phyloP scores from a whole-genome alignment of 1,139 yeast species.

The Scheffersomyces lignicola region DNA sequence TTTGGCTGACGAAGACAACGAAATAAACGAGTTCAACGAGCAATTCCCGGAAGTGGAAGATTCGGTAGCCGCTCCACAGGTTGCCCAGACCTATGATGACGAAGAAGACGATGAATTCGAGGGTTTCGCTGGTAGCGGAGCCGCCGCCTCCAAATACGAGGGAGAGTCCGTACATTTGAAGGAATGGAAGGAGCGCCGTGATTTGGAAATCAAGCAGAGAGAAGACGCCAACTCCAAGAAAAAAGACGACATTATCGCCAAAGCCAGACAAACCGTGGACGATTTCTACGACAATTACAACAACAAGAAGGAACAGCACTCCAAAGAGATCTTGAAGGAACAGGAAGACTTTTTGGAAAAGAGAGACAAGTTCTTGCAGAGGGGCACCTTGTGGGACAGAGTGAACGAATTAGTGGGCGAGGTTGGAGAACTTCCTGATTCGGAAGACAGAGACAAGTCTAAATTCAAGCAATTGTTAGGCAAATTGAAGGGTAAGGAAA shows the following conservation, averaged over 20 bases:
- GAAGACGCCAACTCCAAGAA: slow-evolving; percentile 71
- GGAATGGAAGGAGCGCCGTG: slow-evolving; percentile 87
- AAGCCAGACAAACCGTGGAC: slow-evolving; percentile 87
- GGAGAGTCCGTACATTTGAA: slow-evolving; percentile 58
- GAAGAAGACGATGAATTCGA: slow-evolving; percentile 26
- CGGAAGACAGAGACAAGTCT: slow-evolving; percentile 62
- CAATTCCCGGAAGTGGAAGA: slow-evolving; percentile 65
- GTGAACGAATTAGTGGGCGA: slow-evolving; percentile 51
- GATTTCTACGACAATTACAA: slow-evolving; percentile 94
- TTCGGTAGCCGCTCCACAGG: slow-evolving; percentile 21
- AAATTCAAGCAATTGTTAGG: slow-evolving; percentile 68
- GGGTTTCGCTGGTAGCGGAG: slow-evolving; percentile 20
- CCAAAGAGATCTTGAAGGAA: slow-evolving; percentile 62
- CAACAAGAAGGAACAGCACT: slow-evolving; percentile 72
- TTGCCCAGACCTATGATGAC: slow-evolving; percentile 21
- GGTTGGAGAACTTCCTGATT: slow-evolving; percentile 41
- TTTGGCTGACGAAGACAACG: slow-evolving; percentile 63
- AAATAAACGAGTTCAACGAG: slow-evolving; percentile 63
- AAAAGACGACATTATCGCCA: slow-evolving; percentile 65
- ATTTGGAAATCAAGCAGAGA: slow-evolving; percentile 76
- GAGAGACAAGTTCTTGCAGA: slow-evolving; percentile 77
- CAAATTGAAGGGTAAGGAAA: slow-evolving; percentile 65
- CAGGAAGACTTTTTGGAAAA: slow-evolving; percentile 73
- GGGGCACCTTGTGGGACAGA: slow-evolving; percentile 89
- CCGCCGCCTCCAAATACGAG: slow-evolving; percentile 16